phyloP scores from a whole-genome alignment of 164 flowering plant species.

The Warburgia ugandensis region DNA sequence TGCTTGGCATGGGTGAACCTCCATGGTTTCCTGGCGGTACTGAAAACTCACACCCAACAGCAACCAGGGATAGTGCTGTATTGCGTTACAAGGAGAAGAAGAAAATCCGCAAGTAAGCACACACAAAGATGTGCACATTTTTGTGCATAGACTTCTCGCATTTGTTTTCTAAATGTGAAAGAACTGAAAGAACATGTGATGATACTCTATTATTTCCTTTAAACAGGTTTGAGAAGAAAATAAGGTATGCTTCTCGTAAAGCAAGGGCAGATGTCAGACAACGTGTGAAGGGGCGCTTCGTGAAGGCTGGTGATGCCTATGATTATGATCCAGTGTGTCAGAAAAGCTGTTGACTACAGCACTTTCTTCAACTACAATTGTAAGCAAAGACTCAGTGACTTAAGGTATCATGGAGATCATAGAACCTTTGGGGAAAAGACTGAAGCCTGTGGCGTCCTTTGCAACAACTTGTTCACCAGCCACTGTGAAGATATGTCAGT shows the following conservation, averaged over 20 bases:
- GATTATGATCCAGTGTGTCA: conserved; percentile 47
- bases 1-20: conserved; percentile 62
- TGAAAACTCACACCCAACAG: conserved; percentile 38
- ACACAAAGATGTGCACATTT: not conserved
- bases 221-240: conserved; percentile 51
- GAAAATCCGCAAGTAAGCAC: conserved; percentile 67
- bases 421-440: conserved; percentile 9
- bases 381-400: conserved; percentile 14
- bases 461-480: conserved; percentile 16
- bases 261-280: conserved; percentile 51
- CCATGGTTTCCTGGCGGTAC: conserved; percentile 51
- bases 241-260: conserved; percentile 55
- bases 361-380: conserved; percentile 22
- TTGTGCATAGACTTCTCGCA: not conserved
- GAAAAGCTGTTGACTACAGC: conserved; percentile 34
- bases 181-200: not conserved
- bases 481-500: too few species aligned
- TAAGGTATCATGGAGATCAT: conserved; percentile 9
- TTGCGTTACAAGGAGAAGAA: conserved; percentile 85
- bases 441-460: conserved; percentile 10
- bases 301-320: conserved; percentile 54
- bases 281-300: conserved; percentile 58
- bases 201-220: conserved; percentile 1
- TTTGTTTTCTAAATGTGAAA: not conserved
- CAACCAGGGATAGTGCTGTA: conserved; percentile 63